phyloP scores from a whole-genome alignment of 805 yeast genomes.

The Candida golubevii region DNA sequence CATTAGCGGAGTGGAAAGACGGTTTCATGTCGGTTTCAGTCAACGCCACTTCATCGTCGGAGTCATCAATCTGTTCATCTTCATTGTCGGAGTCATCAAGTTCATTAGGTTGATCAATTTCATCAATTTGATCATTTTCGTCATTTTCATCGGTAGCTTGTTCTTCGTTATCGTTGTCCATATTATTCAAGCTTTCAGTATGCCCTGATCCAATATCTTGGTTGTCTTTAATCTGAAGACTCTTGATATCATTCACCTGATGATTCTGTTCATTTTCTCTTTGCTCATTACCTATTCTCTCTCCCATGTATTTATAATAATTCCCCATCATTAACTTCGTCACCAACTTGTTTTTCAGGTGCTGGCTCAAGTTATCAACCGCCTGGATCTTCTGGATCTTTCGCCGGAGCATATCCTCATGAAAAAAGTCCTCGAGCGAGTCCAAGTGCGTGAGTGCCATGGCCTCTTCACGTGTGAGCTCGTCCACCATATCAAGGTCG shows the following conservation, averaged over 20 bases:
- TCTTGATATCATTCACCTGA: too few species aligned
- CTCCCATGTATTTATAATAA: slow-evolving; percentile 45
- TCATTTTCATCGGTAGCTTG: neutral
- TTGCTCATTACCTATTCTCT: neutral
- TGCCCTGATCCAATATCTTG: too few species aligned
- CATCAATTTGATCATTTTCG: neutral
- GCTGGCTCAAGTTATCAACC: slow-evolving; percentile 33
- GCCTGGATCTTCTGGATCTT: slow-evolving; percentile 47
- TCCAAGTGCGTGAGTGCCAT: slow-evolving; percentile 33
- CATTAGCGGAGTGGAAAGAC: slow-evolving; percentile 38
- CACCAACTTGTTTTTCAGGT: slow-evolving; percentile 46
- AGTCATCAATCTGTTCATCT: slow-evolving; percentile 9
- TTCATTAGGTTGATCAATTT: neutral
- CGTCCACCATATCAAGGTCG: slow-evolving; percentile 27
- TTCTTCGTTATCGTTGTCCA: neutral
- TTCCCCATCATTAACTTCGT: slow-evolving; percentile 70
- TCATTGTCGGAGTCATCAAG: neutral
- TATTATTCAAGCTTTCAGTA: too few species aligned
- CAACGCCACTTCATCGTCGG: slow-evolving; percentile 41
- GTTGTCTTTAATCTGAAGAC: too few species aligned
- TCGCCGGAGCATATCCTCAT: slow-evolving; percentile 39
- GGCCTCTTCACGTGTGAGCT: slow-evolving; percentile 32
- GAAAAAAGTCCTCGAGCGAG: slow-evolving; percentile 33
- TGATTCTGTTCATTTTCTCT: neutral
- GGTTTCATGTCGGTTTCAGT: slow-evolving; percentile 46